Evolutionary conservation across 768 basidiomycete genomes (phyloP), one percentile per base, ranked within the genome.

Genomic region (Kwoniella europaea): DNA sequence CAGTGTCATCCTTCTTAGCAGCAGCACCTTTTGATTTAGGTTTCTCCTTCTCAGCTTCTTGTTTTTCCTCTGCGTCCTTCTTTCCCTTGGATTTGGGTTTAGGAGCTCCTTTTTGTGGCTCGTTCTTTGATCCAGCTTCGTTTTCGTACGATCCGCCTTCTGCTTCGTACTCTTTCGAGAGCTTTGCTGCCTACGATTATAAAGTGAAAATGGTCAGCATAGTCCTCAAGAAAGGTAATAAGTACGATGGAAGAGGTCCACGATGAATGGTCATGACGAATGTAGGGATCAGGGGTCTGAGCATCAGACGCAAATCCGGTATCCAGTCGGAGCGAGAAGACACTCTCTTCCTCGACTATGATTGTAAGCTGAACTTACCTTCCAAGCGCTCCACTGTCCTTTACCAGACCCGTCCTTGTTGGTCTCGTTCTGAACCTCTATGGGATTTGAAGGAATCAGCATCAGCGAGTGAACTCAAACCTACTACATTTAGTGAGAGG

Each of bases 371-470:
- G n/a, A 13, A 57, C 77, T 67, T 57, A 80, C 79, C 73, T 82
- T 82, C 82, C 82, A 81, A 18, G 82, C 82, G 10, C 76, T 71
- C 82, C 78, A 79, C 64, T 81, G 79, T 16, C 82, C 82, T 54
- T 76, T 77, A 18, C 82, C 82, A 15, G 73, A 75, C 6, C 82
- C 82, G 71, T 82, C 82, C 70, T 82, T 82, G 75, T 82, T 82
- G 41, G 77, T 73, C 71, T 81, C 76, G 18, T 77, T 65, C 72
- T 81, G 76, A 44, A 82, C 72, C 75, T 82, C 80, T 76, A 9
- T 35, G 4, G 35, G 46, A 13, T 46, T 10, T 55, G 5, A 63
- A 27, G 3, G n/a, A 6, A 20, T 22, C 61, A 7, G n/a, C 55
- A 56, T 20, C 55, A 29, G n/a, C 22, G 12, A 20, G 20, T 10